phyloP scores from a whole-genome alignment of 208 protist genomes.

The Leishmania amazonensis region DNA sequence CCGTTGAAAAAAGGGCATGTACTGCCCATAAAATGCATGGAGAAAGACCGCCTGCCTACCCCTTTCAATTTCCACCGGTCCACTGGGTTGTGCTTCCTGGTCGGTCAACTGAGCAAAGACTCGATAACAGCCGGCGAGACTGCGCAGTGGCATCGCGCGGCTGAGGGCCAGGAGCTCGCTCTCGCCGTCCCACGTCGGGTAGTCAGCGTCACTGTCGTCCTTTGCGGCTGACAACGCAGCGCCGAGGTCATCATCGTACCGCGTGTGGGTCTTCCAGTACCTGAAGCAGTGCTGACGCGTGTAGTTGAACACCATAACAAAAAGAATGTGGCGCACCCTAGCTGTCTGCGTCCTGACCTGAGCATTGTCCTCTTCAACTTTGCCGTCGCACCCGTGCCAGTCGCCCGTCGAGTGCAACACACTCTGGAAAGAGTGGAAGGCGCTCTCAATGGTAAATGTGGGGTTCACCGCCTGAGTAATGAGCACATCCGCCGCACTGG shows the following conservation, averaged over 20 bases:
- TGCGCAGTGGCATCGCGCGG: slow-evolving; percentile 27
- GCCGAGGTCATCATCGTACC: slow-evolving; percentile 9
- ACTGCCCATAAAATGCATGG: slow-evolving; percentile 29
- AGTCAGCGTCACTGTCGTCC: slow-evolving; percentile 2
- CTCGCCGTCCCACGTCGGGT: slow-evolving; percentile 17
- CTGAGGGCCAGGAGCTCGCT: slow-evolving; percentile 20
- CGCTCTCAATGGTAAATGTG: slow-evolving; percentile 17
- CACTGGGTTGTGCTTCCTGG: neutral
- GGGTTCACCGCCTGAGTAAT: neutral
- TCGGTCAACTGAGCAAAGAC: slow-evolving; percentile 28
- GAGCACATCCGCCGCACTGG: neutral
- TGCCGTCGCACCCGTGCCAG: neutral
- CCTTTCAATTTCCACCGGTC: neutral
- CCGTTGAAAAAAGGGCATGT: slow-evolving; percentile 17
- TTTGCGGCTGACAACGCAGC: neutral
- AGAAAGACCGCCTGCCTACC: slow-evolving; percentile 13
- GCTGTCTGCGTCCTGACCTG: neutral
- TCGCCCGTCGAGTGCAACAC: neutral
- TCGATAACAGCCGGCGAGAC: slow-evolving; percentile 20
- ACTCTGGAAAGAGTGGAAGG: slow-evolving; percentile 15
- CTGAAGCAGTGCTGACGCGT: slow-evolving; percentile 25
- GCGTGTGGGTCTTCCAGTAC: slow-evolving; percentile 17
- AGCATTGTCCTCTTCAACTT: neutral
- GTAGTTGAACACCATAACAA: slow-evolving; percentile 33
- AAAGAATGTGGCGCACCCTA: slow-evolving; percentile 25